Evolutionary conservation across 345 rosid genomes (phyloP).

Genomic region (Ceriops tagal): DNA sequence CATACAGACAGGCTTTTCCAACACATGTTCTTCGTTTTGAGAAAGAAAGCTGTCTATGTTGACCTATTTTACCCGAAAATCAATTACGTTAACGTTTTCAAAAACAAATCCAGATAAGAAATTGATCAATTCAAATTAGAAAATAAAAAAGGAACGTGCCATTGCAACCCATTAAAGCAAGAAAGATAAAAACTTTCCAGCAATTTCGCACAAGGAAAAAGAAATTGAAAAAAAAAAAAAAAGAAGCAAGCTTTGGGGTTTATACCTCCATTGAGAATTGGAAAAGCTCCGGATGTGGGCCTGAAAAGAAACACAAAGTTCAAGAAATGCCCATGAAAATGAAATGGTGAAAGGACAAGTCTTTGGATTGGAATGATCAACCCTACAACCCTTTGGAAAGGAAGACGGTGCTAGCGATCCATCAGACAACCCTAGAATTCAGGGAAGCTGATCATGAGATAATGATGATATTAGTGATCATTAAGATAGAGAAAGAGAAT

Average conservation of each 20-base stretch:
- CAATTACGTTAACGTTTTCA: neutral
- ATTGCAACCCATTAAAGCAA: too few relatives aligned
- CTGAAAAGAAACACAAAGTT: constrained; percentile 28
- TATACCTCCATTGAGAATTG: constrained; percentile 43
- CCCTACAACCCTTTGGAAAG: neutral
- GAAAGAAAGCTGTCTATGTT: too few relatives aligned
- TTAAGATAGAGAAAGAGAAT: constrained; percentile 7
- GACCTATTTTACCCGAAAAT: too few relatives aligned
- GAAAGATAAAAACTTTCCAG: neutral
- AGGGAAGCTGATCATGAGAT: constrained; percentile 16
- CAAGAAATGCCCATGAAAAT: constrained; percentile 26
- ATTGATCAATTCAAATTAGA: constrained; percentile 1
- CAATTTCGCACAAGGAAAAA: neutral
- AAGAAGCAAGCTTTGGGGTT: neutral
- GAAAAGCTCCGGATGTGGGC: constrained; percentile 28
- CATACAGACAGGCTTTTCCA: neutral
- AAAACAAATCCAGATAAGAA: constrained; percentile 19
- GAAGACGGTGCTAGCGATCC: constrained; percentile 22
- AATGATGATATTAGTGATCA: constrained; percentile 8
- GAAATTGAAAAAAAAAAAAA: neutral
- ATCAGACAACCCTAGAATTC: constrained; percentile 39
- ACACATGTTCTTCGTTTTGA: too few relatives aligned
- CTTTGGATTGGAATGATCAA: neutral
- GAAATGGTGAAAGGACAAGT: constrained; percentile 1
- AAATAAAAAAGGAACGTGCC: neutral